These are phyloP conservation scores for Penicillium psychrosexuale DNA, from an alignment of 2,329 filamentous ascomycete species.

Conservation along the genomic window DNA sequence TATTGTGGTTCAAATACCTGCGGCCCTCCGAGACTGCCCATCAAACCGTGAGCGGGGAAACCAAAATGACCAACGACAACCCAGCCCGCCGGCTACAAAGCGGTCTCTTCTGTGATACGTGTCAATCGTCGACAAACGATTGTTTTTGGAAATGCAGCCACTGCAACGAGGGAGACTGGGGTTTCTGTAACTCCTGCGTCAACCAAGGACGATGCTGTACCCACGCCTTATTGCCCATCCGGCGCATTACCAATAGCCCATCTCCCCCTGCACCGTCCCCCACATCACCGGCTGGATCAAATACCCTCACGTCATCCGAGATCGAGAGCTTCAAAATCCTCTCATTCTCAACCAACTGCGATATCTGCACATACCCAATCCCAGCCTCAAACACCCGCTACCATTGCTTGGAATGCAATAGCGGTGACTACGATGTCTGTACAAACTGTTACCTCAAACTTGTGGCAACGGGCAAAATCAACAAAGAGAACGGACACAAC, in stretches of 20 bases:
- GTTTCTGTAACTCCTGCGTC: conserved; percentile 84
- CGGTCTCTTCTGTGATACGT: conserved; percentile 81
- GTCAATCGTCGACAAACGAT: conserved; percentile 68
- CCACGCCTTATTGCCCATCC: conserved; percentile 74
- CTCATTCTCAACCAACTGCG: conserved; percentile 71
- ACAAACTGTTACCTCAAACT: conserved; percentile 70
- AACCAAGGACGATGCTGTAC: conserved; percentile 78
- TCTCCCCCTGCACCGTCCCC: conserved; percentile 10
- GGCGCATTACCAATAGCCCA: conserved; percentile 50
- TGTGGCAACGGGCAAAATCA: conserved; percentile 62
- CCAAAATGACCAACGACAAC: conserved; percentile 60
- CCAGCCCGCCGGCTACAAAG: conserved; percentile 66
- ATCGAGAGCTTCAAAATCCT: conserved; percentile 61
- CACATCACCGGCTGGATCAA: conserved; percentile 14
- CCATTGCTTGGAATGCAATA: conserved; percentile 74
- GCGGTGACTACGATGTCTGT: conserved; percentile 88
- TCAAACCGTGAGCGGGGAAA: conserved; percentile 41
- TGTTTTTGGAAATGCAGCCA: conserved; percentile 86
- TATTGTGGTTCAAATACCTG: conserved; percentile 41
- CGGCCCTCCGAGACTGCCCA: conserved; percentile 28
- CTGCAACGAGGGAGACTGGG: conserved; percentile 93
- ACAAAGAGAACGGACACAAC: conserved; percentile 68
- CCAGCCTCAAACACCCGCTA: conserved; percentile 66
- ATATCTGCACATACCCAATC: conserved; percentile 72
- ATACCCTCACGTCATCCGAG: conserved; percentile 35